Percentiles rank a stretch among this genome's conserved stretches.
These are phyloP conservation scores for Blastobotrys mokoenaii DNA, from an alignment of 805 yeast species.

Conservation along the genomic window DNA sequence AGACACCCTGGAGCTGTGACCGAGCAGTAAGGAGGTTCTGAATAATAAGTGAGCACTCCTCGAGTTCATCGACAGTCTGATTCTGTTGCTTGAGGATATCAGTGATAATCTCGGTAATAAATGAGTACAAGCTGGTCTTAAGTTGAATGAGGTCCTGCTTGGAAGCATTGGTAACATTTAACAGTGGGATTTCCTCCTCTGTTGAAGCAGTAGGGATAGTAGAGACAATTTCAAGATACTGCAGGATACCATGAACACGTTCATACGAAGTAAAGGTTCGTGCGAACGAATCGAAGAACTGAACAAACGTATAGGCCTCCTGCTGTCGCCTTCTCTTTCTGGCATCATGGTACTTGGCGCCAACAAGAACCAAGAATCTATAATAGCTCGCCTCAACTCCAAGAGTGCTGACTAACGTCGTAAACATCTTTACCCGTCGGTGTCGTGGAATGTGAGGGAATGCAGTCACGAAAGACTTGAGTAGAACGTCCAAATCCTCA, in stretches of 20 bases:
- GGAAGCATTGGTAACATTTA: too few species aligned
- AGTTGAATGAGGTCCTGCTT: too few species aligned
- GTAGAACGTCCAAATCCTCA: conserved; percentile 72
- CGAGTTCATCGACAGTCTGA: too few species aligned
- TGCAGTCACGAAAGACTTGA: conserved; percentile 88
- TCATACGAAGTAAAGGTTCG: conserved; percentile 59
- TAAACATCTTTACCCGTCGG: conserved; percentile 78
- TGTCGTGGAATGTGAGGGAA: conserved; percentile 94
- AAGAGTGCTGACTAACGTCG: conserved; percentile 70
- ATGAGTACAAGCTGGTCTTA: conserved; percentile 1
- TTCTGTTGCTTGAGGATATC: conserved; percentile 4
- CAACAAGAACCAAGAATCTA: conserved; percentile 66
- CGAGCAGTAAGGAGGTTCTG: not conserved
- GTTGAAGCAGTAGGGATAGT: conserved; percentile 15
- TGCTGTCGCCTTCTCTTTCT: conserved; percentile 47
- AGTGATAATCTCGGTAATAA: conserved; percentile 2
- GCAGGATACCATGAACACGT: conserved; percentile 31
- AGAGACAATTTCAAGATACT: conserved; percentile 17
- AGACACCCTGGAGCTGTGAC: too few species aligned
- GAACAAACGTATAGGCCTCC: conserved; percentile 61
- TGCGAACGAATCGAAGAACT: conserved; percentile 64
- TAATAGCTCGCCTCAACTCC: conserved; percentile 62
- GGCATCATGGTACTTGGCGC: conserved; percentile 62
- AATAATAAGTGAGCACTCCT: not conserved
- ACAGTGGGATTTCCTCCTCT: too few species aligned